Percentiles rank a stretch among this genome's conserved stretches.
Conservation (phyloP, 768 basidiomycete genomes). For the Tricholoma furcatifolium region DNA sequence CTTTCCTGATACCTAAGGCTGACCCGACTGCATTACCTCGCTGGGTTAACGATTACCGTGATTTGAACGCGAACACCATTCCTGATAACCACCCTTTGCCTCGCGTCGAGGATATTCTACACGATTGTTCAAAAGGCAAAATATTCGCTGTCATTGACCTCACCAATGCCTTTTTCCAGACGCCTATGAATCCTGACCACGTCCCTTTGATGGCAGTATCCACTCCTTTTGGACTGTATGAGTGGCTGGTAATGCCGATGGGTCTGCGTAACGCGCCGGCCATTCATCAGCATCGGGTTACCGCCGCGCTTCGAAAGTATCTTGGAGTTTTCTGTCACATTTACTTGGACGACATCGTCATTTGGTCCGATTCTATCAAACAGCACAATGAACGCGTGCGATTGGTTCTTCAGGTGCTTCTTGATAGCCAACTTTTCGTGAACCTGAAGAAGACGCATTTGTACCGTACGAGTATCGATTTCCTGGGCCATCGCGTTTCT, state of each 20-base stretch:
- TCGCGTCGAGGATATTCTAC: no score
- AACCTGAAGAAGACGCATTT: no score
- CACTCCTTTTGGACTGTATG: no score
- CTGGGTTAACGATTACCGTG: not conserved
- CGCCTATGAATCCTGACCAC: not conserved
- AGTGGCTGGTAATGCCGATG: no score
- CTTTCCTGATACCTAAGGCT: no score
- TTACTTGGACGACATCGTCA: constrained; percentile 46
- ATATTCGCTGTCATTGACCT: not conserved
- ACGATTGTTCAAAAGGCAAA: no score
- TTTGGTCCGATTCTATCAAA: constrained; percentile 36
- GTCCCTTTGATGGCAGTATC: no score
- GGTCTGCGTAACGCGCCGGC: no score
- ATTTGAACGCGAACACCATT: no score
- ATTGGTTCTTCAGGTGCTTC: constrained; percentile 12
- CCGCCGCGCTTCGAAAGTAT: constrained; percentile 24
- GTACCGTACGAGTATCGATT: not conserved
- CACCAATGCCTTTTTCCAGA: not conserved
- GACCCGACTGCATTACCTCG: not conserved
- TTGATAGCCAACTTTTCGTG: not conserved
- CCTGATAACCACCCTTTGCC: no score
- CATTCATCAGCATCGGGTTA: constrained; percentile 34
- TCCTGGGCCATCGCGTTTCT: constrained; percentile 2
- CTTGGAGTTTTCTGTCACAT: constrained; percentile 43
- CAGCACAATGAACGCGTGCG: constrained; percentile 30